phyloP scores from a whole-genome alignment of 2,329 filamentous ascomycete genomes.

The Aphanoascus verrucosus region DNA sequence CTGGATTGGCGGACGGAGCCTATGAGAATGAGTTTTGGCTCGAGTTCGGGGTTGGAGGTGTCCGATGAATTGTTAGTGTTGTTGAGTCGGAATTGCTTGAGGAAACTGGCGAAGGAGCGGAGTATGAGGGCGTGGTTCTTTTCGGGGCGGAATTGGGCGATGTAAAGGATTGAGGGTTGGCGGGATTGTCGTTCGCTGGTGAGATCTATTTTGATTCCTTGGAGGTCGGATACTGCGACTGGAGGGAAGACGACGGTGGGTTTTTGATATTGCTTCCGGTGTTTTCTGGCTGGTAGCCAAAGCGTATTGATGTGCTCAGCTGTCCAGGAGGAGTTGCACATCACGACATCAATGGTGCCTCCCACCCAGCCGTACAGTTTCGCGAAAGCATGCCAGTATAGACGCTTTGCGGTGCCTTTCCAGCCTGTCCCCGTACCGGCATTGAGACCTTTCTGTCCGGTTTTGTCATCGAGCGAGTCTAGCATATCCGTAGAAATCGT shows the following conservation, averaged over 20 bases:
- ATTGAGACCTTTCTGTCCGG: conserved; percentile 62
- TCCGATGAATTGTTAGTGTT: conserved; percentile 12
- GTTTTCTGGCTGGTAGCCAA: conserved; percentile 51
- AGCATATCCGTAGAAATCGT: conserved; percentile 99
- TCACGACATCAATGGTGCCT: conserved; percentile 76
- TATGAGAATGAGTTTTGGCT: conserved; percentile 68
- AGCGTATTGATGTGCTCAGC: conserved; percentile 68
- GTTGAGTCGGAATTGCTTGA: conserved; percentile 43
- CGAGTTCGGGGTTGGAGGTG: not conserved
- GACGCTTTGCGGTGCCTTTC: conserved; percentile 59
- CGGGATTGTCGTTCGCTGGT: conserved; percentile 56
- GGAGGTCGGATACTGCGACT: conserved; percentile 76
- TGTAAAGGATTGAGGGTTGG: conserved; percentile 70
- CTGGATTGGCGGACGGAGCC: conserved; percentile 73
- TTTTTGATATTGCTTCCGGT: conserved; percentile 35
- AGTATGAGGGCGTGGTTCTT: conserved; percentile 90
- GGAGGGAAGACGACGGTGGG: conserved; percentile 74
- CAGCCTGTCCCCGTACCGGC: conserved; percentile 67
- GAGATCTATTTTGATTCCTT: conserved; percentile 58
- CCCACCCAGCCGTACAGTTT: conserved; percentile 72
- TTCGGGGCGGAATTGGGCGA: conserved; percentile 93
- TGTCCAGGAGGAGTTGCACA: conserved; percentile 97
- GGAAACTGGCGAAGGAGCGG: conserved; percentile 68
- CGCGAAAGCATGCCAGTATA: conserved; percentile 83
- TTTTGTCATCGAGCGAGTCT: conserved; percentile 58